Evolutionary conservation across 2,329 filamentous ascomycete species (phyloP), one percentile per base, ranked within the genome.

Genomic region (Colletotrichum euphorbiae): DNA sequence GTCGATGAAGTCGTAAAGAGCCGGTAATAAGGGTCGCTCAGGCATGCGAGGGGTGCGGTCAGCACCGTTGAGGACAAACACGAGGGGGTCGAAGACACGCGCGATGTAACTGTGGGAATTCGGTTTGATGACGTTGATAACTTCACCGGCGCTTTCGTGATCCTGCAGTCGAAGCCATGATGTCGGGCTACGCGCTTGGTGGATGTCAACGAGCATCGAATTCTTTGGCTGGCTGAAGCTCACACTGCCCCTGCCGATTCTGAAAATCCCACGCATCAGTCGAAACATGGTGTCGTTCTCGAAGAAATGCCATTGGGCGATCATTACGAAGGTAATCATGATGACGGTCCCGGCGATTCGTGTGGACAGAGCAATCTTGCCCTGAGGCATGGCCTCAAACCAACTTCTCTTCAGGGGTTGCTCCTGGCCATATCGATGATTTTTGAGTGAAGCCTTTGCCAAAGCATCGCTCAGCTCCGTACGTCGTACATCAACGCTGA

Each of bases 81-180:
- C 85, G 3, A 93, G 79, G 1, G 92, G 92, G 45, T 94, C 89
- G 74, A 91, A 93, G 1, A 94, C 90, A 50, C 87, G 86, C 21
- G 92, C 91, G 17, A 93, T 82, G 75, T 93, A 93, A 76, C 89
- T 91, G 74, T 92, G 85, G 1, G 89, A 87, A 62, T 85, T 82
- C 6, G 92, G 92, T 71, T 93, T 93, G 72, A 94, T 86, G 36
- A 92, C 86, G n/a, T 88, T 85, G 75, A 94, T 93, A 15, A 94
- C 86, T 74, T 94, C 92, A 42, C 86, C 87, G 2, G 91, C 92
- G 1, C 91, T 93, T 74, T 93, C 90, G 72, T 93, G 91, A 72
- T 94, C 92, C 76, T 94, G 92, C 63, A 93, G 83, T 28, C 87
- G 86, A 56, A 94, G 82, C 92, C 92, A 95, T 15, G 92, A 91